phyloP scores from a whole-genome alignment of 1,284 basidiomycete genomes.

The Papiliotrema nemorosa region DNA sequence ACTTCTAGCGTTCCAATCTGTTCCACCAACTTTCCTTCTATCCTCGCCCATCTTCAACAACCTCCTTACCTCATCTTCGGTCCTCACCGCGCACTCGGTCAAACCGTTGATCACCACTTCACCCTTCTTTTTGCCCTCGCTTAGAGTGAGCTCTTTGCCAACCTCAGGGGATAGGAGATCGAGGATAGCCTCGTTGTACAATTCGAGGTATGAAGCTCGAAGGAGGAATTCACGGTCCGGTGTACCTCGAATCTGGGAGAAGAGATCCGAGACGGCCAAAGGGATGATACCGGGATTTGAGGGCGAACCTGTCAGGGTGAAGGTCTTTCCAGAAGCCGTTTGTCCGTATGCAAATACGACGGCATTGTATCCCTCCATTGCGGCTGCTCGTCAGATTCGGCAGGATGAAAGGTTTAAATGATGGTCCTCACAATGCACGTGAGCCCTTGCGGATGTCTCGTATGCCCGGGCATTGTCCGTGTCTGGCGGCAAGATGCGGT shows the following conservation, averaged over 20 bases:
- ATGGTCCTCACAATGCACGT: constrained; percentile 66
- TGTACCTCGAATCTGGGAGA: constrained; percentile 50
- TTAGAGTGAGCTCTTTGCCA: constrained; percentile 39
- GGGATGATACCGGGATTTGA: constrained; percentile 92
- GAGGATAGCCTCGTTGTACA: constrained; percentile 92
- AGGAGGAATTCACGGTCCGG: constrained; percentile 78
- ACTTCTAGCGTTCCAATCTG: constrained; percentile 95
- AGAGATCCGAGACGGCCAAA: constrained; percentile 65
- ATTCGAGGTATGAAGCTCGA: constrained; percentile 90
- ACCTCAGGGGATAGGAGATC: constrained; percentile 50
- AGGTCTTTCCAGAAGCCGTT: constrained; percentile 76
- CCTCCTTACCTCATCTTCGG: constrained; percentile 76
- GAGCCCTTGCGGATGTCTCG: constrained; percentile 73
- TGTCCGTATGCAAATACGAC: constrained; percentile 88
- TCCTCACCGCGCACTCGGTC: constrained; percentile 69
- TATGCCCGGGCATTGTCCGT: constrained; percentile 83
- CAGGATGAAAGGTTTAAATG: neutral
- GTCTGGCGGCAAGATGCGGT: constrained; percentile 47
- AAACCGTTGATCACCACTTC: constrained; percentile 48
- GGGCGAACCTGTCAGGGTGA: constrained; percentile 77
- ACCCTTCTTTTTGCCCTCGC: constrained; percentile 48
- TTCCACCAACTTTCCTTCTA: constrained; percentile 84
- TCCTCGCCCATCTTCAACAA: constrained; percentile 81
- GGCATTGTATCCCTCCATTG: constrained; percentile 95
- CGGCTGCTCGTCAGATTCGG: constrained; percentile 52